Evolutionary conservation across 2,329 filamentous ascomycete genomes (phyloP).

Genomic region (Microsporum ferrugineum): DNA sequence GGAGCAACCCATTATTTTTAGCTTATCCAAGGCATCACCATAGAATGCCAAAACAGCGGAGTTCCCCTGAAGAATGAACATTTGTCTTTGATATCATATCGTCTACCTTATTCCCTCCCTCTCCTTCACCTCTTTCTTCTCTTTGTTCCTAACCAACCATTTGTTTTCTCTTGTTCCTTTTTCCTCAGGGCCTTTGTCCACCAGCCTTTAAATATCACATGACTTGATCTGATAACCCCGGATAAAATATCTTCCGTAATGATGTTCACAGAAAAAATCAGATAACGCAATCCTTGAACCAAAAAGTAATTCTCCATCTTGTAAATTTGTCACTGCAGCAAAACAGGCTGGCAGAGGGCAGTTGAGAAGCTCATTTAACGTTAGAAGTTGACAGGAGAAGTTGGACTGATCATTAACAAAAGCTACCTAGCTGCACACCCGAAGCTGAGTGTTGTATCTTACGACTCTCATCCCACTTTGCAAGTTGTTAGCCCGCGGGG

Average conservation of each 20-base stretch:
- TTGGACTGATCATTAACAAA: neutral
- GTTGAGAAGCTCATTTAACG: neutral
- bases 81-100: neutral
- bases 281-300: constrained; percentile 9
- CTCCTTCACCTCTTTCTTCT: neutral
- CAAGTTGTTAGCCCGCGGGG: neutral
- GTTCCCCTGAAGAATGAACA: too few species aligned
- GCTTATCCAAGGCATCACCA: neutral
- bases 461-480: neutral
- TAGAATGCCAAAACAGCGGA: neutral
- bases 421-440: neutral
- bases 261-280: constrained; percentile 6
- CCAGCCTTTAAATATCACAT: neutral
- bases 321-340: neutral
- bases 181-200: too few species aligned
- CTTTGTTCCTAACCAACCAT: too few species aligned
- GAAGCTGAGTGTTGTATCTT: neutral
- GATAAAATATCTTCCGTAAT: neutral
- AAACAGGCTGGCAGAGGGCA: neutral
- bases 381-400: neutral
- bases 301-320: constrained; percentile 6
- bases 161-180: too few species aligned
- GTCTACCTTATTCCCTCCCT: neutral
- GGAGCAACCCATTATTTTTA: neutral
- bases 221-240: constrained; percentile 1